Evolutionary conservation across 345 rosid genomes (phyloP).

Genomic region (Eucalyptus fibrosa): DNA sequence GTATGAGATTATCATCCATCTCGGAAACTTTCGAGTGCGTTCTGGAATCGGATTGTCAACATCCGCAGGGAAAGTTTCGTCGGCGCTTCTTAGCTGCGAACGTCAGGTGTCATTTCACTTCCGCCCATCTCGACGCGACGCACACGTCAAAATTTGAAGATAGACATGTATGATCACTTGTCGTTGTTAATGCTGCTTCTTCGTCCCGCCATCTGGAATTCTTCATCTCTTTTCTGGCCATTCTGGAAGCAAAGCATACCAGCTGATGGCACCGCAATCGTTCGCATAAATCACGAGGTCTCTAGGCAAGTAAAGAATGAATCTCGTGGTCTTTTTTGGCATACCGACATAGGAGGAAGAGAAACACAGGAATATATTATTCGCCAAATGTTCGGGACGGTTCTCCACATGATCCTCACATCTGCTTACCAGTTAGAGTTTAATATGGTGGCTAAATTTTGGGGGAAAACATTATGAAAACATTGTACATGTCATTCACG

Average conservation of each 20-base stretch:
- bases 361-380: not conserved
- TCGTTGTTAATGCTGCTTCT: not conserved
- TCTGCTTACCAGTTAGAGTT: not conserved
- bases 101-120: not conserved
- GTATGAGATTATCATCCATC: not conserved
- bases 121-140: not conserved
- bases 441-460: not conserved
- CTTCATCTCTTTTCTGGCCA: no score
- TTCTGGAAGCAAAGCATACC: not conserved
- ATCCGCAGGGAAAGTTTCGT: not conserved
- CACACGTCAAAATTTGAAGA: not conserved
- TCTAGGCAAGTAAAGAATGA: not conserved
- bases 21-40: not conserved
- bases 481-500: not conserved
- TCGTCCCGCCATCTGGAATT: not conserved
- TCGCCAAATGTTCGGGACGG: not conserved
- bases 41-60: not conserved
- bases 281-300: not conserved
- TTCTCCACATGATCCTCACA: not conserved
- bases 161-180: not conserved
- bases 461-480: not conserved
- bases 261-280: fast-evolving
- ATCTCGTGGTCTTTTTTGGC: not conserved
- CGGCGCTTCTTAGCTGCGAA: not conserved
- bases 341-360: not conserved